Conservation (phyloP, 2,329 filamentous ascomycete species). For the Pseudogymnoascus sp. region DNA sequence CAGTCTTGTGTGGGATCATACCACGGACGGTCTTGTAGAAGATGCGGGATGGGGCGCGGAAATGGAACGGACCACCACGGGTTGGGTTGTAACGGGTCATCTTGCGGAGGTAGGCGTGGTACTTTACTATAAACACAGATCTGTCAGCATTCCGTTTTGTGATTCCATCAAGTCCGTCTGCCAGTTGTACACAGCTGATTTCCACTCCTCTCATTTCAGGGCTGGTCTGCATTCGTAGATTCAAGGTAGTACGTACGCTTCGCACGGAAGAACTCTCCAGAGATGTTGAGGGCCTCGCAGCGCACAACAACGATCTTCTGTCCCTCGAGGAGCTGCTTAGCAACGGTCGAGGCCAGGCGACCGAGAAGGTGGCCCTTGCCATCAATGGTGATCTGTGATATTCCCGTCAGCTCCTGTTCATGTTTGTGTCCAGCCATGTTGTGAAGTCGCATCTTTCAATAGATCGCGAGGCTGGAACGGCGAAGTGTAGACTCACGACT, state of each 20-base stretch:
- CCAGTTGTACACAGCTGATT: constrained; percentile 14
- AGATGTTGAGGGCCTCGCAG: constrained; percentile 99
- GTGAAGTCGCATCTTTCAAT: constrained; percentile 6
- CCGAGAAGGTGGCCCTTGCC: constrained; percentile 99
- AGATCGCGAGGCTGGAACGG: constrained; percentile 9
- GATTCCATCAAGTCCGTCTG: constrained; percentile 9
- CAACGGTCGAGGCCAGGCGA: constrained; percentile 94
- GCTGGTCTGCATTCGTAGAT: neutral
- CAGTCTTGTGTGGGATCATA: constrained; percentile 99
- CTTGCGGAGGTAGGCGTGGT: constrained; percentile 99
- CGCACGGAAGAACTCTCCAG: constrained; percentile 99
- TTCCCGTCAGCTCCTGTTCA: constrained; percentile 8
- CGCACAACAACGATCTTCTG: constrained; percentile 99
- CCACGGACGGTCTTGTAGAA: constrained; percentile 99
- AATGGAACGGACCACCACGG: constrained; percentile 99
- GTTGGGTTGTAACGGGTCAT: constrained; percentile 99
- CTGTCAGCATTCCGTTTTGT: constrained; percentile 37
- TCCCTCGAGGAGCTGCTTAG: constrained; percentile 97
- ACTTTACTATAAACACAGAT: constrained; percentile 73
- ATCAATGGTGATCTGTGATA: constrained; percentile 85
- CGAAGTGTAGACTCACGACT: constrained; percentile 50
- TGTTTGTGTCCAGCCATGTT: neutral
- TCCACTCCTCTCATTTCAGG: constrained; percentile 12
- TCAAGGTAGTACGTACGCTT: constrained; percentile 74
- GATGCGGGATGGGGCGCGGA: constrained; percentile 97